phyloP scores from a whole-genome alignment of 257 asterid species.

The Plectranthus barbatus region DNA sequence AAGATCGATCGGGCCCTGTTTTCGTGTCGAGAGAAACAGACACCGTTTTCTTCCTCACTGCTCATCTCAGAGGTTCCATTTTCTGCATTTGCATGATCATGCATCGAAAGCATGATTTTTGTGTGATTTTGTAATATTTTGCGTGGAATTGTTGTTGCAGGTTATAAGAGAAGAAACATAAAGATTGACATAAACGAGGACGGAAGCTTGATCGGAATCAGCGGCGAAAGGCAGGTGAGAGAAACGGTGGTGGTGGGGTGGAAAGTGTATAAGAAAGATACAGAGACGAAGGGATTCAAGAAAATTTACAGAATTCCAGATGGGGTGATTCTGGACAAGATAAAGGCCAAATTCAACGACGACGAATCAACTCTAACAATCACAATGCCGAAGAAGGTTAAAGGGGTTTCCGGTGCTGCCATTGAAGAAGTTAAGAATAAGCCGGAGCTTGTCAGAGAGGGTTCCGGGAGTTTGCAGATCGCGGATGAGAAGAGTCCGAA shows the following conservation, averaged over 20 bases:
- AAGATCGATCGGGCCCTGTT: conserved; percentile 43
- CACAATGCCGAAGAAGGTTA: conserved; percentile 63
- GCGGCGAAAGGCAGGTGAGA: conserved; percentile 49
- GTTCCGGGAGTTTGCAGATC: conserved; percentile 31
- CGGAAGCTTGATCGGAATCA: conserved; percentile 45
- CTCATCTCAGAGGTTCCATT: conserved; percentile 58
- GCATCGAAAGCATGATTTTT: neutral
- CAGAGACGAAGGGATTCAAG: conserved; percentile 44
- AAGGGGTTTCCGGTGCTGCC: conserved; percentile 44
- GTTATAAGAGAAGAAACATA: conserved; percentile 42
- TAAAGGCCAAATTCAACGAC: conserved; percentile 48
- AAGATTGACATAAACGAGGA: conserved; percentile 73
- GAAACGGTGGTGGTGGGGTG: conserved; percentile 57
- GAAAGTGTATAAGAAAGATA: conserved; percentile 45
- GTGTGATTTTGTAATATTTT: neutral
- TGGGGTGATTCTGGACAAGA: conserved; percentile 61
- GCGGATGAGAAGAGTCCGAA: conserved; percentile 18
- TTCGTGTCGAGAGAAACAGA: conserved; percentile 70
- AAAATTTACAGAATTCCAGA: conserved; percentile 72
- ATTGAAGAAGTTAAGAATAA: conserved; percentile 56
- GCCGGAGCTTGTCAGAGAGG: conserved; percentile 26
- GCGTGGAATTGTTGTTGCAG: conserved; percentile 26
- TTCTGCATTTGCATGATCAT: neutral
- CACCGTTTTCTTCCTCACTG: conserved; percentile 52
- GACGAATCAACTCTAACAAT: conserved; percentile 47